Conservation (phyloP, 2,329 filamentous ascomycete species). For the Talaromyces marneffei region DNA sequence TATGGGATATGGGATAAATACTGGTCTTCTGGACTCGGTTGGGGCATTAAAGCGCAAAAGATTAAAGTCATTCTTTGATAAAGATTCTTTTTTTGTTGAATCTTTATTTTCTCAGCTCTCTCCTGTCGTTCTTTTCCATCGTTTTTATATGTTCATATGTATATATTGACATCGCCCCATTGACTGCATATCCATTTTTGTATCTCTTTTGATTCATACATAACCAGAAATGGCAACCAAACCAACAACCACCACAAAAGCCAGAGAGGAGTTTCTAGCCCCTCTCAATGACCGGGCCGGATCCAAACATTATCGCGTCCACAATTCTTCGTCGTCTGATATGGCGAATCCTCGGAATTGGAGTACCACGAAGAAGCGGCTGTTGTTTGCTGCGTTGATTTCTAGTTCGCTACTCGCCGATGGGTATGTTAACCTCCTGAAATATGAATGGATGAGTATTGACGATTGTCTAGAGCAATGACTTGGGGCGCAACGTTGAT, state of each 20-base stretch:
- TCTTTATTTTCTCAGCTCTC: neutral
- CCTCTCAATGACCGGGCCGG: neutral
- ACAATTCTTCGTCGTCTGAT: conserved; percentile 7
- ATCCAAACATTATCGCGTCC: neutral
- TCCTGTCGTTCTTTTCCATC: neutral
- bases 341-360: conserved; percentile 25
- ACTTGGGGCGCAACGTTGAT: conserved; percentile 38
- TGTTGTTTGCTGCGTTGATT: conserved; percentile 32
- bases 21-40: neutral
- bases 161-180: neutral
- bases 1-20: neutral
- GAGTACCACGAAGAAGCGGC: conserved; percentile 24
- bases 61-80: neutral
- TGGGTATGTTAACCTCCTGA: conserved; percentile 22
- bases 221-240: neutral
- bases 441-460: neutral
- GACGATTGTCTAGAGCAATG: conserved; percentile 26
- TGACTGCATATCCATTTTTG: neutral
- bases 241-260: neutral
- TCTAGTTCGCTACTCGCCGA: conserved; percentile 32
- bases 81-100: neutral
- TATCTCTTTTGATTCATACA: neutral
- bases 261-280: neutral
- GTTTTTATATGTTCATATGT: neutral
- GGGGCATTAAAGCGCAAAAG: neutral